These are phyloP conservation scores for Lolium multiflorum DNA, from an alignment of 176 grass and related monocot species.

Conservation along the genomic window DNA sequence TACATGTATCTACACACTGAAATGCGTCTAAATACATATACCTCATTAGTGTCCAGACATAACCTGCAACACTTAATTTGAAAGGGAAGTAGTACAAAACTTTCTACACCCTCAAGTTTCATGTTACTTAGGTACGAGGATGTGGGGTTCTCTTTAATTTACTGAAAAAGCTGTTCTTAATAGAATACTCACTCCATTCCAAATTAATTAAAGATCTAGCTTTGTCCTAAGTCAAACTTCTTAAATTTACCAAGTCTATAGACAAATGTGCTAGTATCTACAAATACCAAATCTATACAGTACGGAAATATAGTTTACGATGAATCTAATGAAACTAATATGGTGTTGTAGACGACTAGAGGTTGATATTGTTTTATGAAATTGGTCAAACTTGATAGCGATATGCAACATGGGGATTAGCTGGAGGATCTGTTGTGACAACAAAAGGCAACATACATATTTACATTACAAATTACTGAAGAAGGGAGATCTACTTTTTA, in stretches of 20 bases:
- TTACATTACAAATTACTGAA: background rate
- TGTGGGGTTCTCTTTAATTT: background rate
- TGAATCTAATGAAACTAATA: background rate
- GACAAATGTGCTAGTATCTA: background rate
- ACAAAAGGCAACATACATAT: background rate
- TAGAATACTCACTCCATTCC: background rate
- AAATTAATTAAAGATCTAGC: background rate
- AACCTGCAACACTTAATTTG: too few species aligned
- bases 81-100: too few species aligned
- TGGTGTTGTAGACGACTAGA: background rate
- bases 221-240: background rate
- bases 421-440: background rate
- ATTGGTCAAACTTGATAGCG: background rate
- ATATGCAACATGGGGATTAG: constrained; percentile 23
- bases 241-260: background rate
- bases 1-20: too few species aligned
- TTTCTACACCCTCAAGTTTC: background rate
- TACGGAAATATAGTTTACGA: background rate
- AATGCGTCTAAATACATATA: too few species aligned
- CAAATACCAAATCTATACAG: background rate
- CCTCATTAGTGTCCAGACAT: too few species aligned
- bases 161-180: background rate
- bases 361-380: background rate
- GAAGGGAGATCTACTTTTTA: background rate
- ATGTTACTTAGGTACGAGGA: background rate